phyloP scores from a whole-genome alignment of 352 stramenopile species.

The Phytophthora meadii region DNA sequence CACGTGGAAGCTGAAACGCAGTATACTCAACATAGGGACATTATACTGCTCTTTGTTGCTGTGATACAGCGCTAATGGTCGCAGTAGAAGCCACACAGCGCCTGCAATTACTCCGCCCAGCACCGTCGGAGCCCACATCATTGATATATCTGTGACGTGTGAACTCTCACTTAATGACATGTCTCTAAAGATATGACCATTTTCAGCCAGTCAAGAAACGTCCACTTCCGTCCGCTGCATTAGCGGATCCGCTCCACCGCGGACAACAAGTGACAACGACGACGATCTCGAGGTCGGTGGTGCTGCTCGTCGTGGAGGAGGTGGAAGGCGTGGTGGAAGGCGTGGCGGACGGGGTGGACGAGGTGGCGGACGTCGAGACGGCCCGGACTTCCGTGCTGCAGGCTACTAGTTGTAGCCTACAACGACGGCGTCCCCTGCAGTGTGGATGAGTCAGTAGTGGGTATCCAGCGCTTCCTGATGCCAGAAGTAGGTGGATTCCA shows the following conservation, averaged over 20 bases:
- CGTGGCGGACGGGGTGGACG: slow-evolving; percentile 27
- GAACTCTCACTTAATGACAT: slow-evolving; percentile 3
- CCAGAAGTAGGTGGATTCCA: slow-evolving; percentile 78
- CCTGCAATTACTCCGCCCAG: too few species aligned
- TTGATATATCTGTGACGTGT: slow-evolving; percentile 34
- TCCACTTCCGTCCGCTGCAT: too few species aligned
- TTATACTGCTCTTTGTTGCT: too few species aligned
- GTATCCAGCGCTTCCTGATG: slow-evolving; percentile 73
- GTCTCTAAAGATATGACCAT: not conserved
- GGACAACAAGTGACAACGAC: slow-evolving; percentile 6
- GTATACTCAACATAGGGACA: too few species aligned
- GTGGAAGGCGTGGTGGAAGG: slow-evolving; percentile 30
- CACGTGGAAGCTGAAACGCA: too few species aligned
- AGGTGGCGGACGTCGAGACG: slow-evolving; percentile 30
- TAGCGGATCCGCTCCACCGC: too few species aligned
- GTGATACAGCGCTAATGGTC: too few species aligned
- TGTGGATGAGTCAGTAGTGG: slow-evolving; percentile 77
- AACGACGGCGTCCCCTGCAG: slow-evolving; percentile 79
- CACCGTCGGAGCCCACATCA: not conserved
- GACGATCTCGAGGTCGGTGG: slow-evolving; percentile 29
- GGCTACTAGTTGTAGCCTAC: too few species aligned
- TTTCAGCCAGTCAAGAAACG: too few species aligned
- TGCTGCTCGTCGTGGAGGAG: slow-evolving; percentile 29
- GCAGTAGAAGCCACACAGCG: not conserved
- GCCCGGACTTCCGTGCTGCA: slow-evolving; percentile 54